phyloP scores from a whole-genome alignment of 805 yeast species.

The Kuraishia capsulata region DNA sequence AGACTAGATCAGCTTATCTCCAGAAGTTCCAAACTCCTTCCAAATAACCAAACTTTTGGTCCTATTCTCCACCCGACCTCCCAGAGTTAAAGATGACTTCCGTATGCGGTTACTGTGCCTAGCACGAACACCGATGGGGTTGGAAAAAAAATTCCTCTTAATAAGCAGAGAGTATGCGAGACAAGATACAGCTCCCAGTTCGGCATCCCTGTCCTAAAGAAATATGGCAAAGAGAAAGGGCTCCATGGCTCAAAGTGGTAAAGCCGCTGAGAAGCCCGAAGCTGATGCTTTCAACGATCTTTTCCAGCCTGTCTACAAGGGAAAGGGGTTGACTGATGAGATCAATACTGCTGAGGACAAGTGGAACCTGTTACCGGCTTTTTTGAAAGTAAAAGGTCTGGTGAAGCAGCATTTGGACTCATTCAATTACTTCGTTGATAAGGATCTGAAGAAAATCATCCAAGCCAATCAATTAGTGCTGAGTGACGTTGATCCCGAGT shows the following conservation, averaged over 20 bases:
- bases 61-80: too few relatives aligned
- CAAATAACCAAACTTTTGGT: too few relatives aligned
- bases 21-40: too few relatives aligned
- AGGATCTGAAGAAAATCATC: conserved; percentile 86
- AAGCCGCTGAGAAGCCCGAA: neutral
- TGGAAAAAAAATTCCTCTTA: too few relatives aligned
- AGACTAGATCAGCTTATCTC: too few relatives aligned
- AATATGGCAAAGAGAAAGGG: conserved; percentile 7
- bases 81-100: too few relatives aligned
- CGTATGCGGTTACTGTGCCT: too few relatives aligned
- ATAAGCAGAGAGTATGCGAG: too few relatives aligned
- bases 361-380: conserved; percentile 95
- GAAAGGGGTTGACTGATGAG: conserved; percentile 79
- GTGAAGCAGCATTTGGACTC: conserved; percentile 98
- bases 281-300: conserved; percentile 70
- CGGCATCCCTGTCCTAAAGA: too few relatives aligned
- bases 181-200: too few relatives aligned
- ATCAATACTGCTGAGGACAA: conserved; percentile 90
- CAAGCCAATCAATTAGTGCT: conserved; percentile 82
- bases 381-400: conserved; percentile 87
- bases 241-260: neutral
- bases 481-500: conserved; percentile 95
- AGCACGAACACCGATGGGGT: too few relatives aligned
- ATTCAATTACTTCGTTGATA: conserved; percentile 93
- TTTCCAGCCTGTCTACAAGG: conserved; percentile 73